phyloP scores from a whole-genome alignment of 2,329 filamentous ascomycete species.

The Trichoderma semiorbis region DNA sequence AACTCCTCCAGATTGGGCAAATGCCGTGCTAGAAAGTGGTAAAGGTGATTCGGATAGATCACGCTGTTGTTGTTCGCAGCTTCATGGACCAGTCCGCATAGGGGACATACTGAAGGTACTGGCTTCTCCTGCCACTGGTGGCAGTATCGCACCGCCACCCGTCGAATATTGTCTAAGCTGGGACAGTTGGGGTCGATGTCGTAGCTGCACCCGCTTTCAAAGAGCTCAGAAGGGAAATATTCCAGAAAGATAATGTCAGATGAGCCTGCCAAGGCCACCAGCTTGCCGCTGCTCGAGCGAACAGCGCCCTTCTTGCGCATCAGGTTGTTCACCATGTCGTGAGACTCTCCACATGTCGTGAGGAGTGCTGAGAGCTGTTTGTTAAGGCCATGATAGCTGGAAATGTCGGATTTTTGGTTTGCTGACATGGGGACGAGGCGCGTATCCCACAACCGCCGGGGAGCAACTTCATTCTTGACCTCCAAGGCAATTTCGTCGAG shows the following conservation, averaged over 20 bases:
- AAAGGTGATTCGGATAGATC: slow-evolving; percentile 39
- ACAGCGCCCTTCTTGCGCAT: slow-evolving; percentile 24
- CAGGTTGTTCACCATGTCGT: slow-evolving; percentile 23
- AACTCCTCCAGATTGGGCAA: slow-evolving; percentile 42
- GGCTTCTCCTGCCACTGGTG: slow-evolving; percentile 39
- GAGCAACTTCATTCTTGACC: slow-evolving; percentile 25
- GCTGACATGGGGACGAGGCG: slow-evolving; percentile 27
- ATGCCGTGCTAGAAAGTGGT: slow-evolving; percentile 42
- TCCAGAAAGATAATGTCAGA: slow-evolving; percentile 35
- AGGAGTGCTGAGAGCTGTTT: slow-evolving; percentile 28
- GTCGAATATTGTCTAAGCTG: slow-evolving; percentile 34
- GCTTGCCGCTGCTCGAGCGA: slow-evolving; percentile 25
- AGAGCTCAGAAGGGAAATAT: slow-evolving; percentile 31
- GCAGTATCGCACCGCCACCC: slow-evolving; percentile 42
- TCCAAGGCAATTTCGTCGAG: slow-evolving; percentile 25
- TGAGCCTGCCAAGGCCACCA: slow-evolving; percentile 30
- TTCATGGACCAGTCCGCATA: slow-evolving; percentile 34
- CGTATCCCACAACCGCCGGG: slow-evolving; percentile 21
- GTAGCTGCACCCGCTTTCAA: slow-evolving; percentile 28
- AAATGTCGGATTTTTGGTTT: slow-evolving; percentile 32
- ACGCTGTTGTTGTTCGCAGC: slow-evolving; percentile 25
- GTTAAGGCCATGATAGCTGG: slow-evolving; percentile 31
- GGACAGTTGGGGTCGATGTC: slow-evolving; percentile 27
- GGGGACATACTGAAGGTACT: slow-evolving; percentile 27
- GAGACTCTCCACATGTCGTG: slow-evolving; percentile 29